Percentiles rank a stretch among this genome's conserved stretches.
These are phyloP conservation scores for Fraxinus quadrangulata DNA, from an alignment of 257 asterid genomes.

Conservation along the genomic window DNA sequence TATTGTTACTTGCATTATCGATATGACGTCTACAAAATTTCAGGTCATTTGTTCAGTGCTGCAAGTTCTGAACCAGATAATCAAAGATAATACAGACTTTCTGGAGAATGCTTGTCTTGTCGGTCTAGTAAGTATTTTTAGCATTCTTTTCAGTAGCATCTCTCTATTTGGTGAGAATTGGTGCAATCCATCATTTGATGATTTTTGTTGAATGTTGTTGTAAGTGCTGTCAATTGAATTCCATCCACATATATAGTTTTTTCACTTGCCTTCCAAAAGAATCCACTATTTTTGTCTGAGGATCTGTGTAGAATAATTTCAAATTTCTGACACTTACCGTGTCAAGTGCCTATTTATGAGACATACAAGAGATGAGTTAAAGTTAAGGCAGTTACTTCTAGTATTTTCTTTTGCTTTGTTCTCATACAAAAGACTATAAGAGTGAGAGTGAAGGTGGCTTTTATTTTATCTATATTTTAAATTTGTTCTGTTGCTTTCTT, in stretches of 20 bases:
- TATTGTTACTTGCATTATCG: conserved; percentile 12
- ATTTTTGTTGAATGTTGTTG: conserved; percentile 7
- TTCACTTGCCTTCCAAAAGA: background rate
- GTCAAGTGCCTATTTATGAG: background rate
- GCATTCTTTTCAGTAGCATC: conserved; percentile 16
- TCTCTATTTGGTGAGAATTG: conserved; percentile 9
- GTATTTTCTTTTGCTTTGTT: background rate
- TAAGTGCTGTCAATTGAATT: background rate
- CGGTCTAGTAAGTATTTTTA: conserved; percentile 79
- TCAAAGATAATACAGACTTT: conserved; percentile 84
- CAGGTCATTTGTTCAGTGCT: conserved; percentile 90
- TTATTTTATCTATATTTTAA: too few relatives aligned
- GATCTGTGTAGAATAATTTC: background rate
- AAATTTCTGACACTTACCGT: background rate
- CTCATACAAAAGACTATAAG: background rate
- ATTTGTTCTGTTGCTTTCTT: too few relatives aligned
- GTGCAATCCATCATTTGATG: conserved; percentile 7
- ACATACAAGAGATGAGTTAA: background rate
- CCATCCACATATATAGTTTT: background rate
- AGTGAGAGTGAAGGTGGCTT: background rate
- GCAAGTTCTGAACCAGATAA: conserved; percentile 87
- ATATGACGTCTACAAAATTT: conserved; percentile 14
- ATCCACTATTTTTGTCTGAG: background rate
- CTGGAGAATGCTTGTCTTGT: conserved; percentile 98
- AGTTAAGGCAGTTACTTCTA: background rate